Evolutionary conservation across 257 asterid genomes (phyloP).

Genomic region (Nyctanthes arbortristis): DNA sequence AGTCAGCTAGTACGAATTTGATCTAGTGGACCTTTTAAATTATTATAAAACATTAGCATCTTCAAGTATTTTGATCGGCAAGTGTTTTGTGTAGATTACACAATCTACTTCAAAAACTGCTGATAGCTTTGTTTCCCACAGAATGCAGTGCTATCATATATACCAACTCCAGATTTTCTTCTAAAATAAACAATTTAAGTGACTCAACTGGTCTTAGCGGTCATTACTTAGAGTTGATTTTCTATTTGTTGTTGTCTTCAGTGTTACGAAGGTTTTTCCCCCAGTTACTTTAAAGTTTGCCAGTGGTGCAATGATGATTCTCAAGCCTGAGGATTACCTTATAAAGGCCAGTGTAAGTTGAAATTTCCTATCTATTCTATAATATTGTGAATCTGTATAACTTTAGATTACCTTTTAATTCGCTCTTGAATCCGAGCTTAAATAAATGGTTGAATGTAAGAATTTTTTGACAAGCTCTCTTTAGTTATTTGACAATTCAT

Average conservation of each 20-base stretch:
- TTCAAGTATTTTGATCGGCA: background rate
- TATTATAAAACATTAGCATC: background rate
- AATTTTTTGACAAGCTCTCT: background rate
- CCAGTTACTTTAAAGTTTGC: conserved; percentile 77
- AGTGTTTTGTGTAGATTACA: conserved; percentile 50
- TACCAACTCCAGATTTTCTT: conserved; percentile 70
- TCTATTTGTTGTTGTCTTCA: conserved; percentile 23
- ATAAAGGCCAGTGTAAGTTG: conserved; percentile 83
- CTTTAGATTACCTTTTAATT: background rate
- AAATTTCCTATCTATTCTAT: background rate
- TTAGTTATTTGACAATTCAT: background rate
- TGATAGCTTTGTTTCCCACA: conserved; percentile 56
- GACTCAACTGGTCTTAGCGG: conserved; percentile 8
- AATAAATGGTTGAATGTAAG: background rate
- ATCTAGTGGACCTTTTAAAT: background rate
- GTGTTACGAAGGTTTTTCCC: conserved; percentile 78
- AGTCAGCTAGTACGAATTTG: conserved; percentile 27
- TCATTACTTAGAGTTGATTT: background rate
- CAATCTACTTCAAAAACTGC: conserved; percentile 58
- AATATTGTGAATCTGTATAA: background rate
- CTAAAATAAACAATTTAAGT: background rate
- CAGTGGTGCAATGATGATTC: conserved; percentile 82
- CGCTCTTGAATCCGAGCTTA: background rate
- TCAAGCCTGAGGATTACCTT: conserved; percentile 90
- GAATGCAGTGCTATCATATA: conserved; percentile 82